Base-by-base conservation (phyloP, 257 asterid species). In the Craterostigma plantagineum region DNA sequence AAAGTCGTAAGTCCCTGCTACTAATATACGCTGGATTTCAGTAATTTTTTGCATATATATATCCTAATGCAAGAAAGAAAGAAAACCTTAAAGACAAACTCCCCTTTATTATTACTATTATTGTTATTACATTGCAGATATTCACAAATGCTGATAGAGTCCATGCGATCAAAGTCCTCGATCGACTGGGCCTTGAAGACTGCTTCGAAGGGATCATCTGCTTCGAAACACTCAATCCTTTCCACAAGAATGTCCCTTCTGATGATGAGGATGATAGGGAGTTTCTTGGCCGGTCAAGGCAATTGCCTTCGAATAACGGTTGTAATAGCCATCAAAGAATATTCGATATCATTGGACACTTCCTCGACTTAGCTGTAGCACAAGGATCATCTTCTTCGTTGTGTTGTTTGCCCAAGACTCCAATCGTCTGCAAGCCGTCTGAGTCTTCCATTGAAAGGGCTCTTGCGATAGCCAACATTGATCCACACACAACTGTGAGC, bases 121-220 rank as follows among this genome's bases (percentile, higher is more conserved):
- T 23, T 23, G 2, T 23, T 23, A 23, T 42, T 11, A 18, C 17
- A 15, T 34, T 53, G 1, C 64, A 80, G 99, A 90, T 90, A 43
- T 90, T 90, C 64, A 90, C 99, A 27, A 90, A 90, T 60, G 95
- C 95, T 16, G 99, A 90, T 44, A 71, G 63, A 67, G 62, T 70
- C 23, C 99, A 90, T 44, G 95, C 95, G 14, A 49, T 70, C 8
- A 65, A 74, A 65, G 94, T 60, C 43, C 76, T 90, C 14, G 61
- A 57, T 16, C 62, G 61, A 23, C 79, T 90, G 34, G 99, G 94
- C 4, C 49, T 90, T 44, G 91, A 79, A 47, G 95, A 68, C 45
- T 90, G 99, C 56, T 90, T 90, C 13, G 99, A 90, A 60, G 94
- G 96, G 53, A 83, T 90, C 53, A 53, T 90, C 39, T 90, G 95